Conservation (phyloP, 2,329 filamentous ascomycete genomes). For the Parascedosporium putredinis region DNA sequence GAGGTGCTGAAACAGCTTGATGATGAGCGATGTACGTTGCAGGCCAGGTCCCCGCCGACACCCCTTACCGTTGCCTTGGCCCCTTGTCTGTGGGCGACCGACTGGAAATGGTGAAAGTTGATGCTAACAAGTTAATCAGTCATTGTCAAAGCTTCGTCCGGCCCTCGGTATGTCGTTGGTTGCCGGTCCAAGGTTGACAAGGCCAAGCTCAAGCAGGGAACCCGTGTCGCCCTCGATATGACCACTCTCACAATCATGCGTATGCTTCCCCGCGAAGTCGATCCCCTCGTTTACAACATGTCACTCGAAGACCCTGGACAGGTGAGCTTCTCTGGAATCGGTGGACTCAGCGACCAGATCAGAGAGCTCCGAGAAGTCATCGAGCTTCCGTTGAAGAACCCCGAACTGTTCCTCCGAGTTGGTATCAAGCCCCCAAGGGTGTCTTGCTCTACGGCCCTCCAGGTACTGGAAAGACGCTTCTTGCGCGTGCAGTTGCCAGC, state of each 20-base stretch:
- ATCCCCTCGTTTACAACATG: constrained; percentile 99
- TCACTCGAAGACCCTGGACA: constrained; percentile 95
- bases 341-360: constrained; percentile 96
- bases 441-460: constrained; percentile 93
- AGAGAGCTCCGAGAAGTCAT: constrained; percentile 95
- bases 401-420: constrained; percentile 90
- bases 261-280: constrained; percentile 96
- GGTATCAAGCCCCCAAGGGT: constrained; percentile 99
- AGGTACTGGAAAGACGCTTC: constrained; percentile 89
- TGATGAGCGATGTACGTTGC: constrained; percentile 93
- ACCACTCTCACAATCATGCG: constrained; percentile 99
- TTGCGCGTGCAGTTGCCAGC: constrained; percentile 90
- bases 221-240: constrained; percentile 96
- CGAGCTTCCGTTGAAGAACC: constrained; percentile 95
- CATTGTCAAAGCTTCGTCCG: constrained; percentile 96
- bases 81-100: too few relatives aligned
- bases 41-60: too few relatives aligned
- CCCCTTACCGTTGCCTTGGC: too few relatives aligned
- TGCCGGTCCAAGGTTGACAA: constrained; percentile 99
- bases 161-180: constrained; percentile 93
- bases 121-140: constrained; percentile 39
- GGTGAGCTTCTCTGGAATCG: constrained; percentile 95
- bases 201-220: constrained; percentile 93
- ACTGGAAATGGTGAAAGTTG: background rate
- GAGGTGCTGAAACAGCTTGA: constrained; percentile 98